phyloP scores from a whole-genome alignment of 2,329 filamentous ascomycete genomes.

The Didymella pomorum region DNA sequence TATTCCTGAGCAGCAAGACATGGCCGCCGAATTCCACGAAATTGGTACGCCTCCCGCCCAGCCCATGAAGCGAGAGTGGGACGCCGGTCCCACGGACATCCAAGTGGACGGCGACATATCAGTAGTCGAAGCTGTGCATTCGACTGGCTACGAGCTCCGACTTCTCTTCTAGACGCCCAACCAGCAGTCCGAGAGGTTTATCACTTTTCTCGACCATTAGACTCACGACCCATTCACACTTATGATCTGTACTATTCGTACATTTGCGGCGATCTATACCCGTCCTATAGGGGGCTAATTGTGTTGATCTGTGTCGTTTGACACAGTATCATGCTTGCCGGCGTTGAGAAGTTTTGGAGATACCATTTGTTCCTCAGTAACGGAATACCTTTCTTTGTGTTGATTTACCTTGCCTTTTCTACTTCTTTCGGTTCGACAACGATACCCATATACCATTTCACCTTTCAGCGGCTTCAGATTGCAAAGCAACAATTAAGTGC shows the following conservation, averaged over 20 bases:
- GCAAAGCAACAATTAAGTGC: constrained; percentile 34
- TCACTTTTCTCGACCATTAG: constrained; percentile 22
- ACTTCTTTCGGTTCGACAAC: constrained; percentile 40
- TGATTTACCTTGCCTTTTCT: constrained; percentile 29
- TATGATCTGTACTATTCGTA: constrained; percentile 47
- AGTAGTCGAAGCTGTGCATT: constrained; percentile 54
- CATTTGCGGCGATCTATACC: constrained; percentile 29
- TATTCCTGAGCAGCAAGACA: constrained; percentile 89
- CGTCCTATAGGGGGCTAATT: constrained; percentile 25
- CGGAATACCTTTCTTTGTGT: constrained; percentile 34
- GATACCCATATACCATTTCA: constrained; percentile 50
- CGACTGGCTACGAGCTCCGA: constrained; percentile 59
- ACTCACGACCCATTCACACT: constrained; percentile 34
- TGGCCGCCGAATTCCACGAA: constrained; percentile 76
- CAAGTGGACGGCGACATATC: constrained; percentile 59
- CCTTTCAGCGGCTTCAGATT: constrained; percentile 37
- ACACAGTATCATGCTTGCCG: constrained; percentile 23
- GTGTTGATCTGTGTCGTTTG: constrained; percentile 24
- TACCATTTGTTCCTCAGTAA: constrained; percentile 39
- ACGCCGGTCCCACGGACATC: constrained; percentile 57
- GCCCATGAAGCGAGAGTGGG: constrained; percentile 62
- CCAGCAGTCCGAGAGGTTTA: constrained; percentile 8
- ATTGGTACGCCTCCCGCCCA: constrained; percentile 56
- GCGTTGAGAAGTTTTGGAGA: constrained; percentile 39
- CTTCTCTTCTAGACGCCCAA: constrained; percentile 53